These are phyloP conservation scores for Glonium stellatum DNA, from an alignment of 495 filamentous ascomycete genomes.

Conservation along the genomic window DNA sequence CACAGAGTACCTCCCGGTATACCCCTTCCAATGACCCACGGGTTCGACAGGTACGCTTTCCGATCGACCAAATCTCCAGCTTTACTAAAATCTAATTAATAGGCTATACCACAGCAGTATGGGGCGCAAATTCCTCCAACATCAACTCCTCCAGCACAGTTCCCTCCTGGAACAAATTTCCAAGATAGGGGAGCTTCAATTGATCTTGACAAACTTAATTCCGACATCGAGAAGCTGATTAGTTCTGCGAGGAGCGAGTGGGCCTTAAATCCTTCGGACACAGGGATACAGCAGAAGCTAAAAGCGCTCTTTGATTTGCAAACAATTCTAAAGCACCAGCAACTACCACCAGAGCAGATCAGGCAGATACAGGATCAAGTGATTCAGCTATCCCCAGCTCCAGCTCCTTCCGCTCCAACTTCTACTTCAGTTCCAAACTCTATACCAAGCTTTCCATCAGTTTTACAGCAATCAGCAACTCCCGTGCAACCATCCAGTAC, in stretches of 20 bases:
- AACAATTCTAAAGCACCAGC: conserved; percentile 66
- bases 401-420: conserved; percentile 20
- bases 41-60: conserved; percentile 19
- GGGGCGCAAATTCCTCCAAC: conserved; percentile 14
- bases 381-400: conserved; percentile 50
- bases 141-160: conserved; percentile 14
- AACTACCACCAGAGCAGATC: conserved; percentile 73
- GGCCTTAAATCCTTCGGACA: conserved; percentile 65
- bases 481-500: conserved; percentile 22
- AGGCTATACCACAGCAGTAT: background rate
- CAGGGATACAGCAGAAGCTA: conserved; percentile 64
- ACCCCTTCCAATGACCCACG: conserved; percentile 34
- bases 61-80: background rate
- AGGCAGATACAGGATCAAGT: conserved; percentile 74
- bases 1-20: conserved; percentile 43
- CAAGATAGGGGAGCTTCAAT: conserved; percentile 11
- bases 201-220: conserved; percentile 67
- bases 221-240: conserved; percentile 74
- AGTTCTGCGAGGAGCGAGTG: conserved; percentile 60
- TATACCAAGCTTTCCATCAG: conserved; percentile 3
- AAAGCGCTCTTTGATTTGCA: conserved; percentile 84
- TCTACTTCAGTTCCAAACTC: conserved; percentile 10
- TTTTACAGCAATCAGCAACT: conserved; percentile 29
- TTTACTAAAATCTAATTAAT: background rate
- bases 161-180: conserved; percentile 27